These are phyloP conservation scores for Rhinocladiella mackenziei DNA, from an alignment of 2,329 filamentous ascomycete species.

Conservation along the genomic window DNA sequence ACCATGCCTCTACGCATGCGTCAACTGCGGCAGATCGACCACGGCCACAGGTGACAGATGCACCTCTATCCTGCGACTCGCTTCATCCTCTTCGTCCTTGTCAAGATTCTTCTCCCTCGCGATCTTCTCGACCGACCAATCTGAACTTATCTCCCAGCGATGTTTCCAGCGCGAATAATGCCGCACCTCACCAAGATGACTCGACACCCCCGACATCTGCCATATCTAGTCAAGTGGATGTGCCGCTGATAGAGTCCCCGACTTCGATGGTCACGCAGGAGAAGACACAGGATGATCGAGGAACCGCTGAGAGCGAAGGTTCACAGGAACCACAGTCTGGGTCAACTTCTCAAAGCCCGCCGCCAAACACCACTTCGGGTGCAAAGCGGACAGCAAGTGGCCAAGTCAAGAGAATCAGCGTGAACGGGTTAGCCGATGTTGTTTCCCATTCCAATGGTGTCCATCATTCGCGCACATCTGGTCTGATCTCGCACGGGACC, in stretches of 20 bases:
- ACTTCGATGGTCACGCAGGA: slow-evolving; percentile 7
- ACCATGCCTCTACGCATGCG: slow-evolving; percentile 20
- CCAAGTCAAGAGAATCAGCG: slow-evolving; percentile 23
- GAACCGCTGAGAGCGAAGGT: background rate
- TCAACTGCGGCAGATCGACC: slow-evolving; percentile 20
- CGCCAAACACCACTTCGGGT: slow-evolving; percentile 12
- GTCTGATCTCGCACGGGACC: slow-evolving; percentile 15
- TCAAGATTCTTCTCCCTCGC: slow-evolving; percentile 6
- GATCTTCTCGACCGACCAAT: slow-evolving; percentile 7
- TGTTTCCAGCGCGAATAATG: slow-evolving; percentile 6
- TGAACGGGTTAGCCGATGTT: slow-evolving; percentile 19
- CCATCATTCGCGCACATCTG: slow-evolving; percentile 19
- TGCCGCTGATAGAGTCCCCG: slow-evolving; percentile 7
- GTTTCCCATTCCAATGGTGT: slow-evolving; percentile 5
- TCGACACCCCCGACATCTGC: slow-evolving; percentile 21
- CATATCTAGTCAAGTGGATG: slow-evolving; percentile 17
- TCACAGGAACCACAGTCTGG: slow-evolving; percentile 1
- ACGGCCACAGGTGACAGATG: slow-evolving; percentile 12
- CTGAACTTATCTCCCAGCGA: slow-evolving; percentile 19
- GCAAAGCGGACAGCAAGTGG: slow-evolving; percentile 26
- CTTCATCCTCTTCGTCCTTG: slow-evolving; percentile 2
- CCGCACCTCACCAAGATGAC: slow-evolving; percentile 11
- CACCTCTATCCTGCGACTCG: slow-evolving; percentile 1
- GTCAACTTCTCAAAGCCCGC: slow-evolving; percentile 20
- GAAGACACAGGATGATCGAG: slow-evolving; percentile 4